Base-by-base conservation (phyloP, 169 alveolate genomes). In the Eimeria tenella region DNA sequence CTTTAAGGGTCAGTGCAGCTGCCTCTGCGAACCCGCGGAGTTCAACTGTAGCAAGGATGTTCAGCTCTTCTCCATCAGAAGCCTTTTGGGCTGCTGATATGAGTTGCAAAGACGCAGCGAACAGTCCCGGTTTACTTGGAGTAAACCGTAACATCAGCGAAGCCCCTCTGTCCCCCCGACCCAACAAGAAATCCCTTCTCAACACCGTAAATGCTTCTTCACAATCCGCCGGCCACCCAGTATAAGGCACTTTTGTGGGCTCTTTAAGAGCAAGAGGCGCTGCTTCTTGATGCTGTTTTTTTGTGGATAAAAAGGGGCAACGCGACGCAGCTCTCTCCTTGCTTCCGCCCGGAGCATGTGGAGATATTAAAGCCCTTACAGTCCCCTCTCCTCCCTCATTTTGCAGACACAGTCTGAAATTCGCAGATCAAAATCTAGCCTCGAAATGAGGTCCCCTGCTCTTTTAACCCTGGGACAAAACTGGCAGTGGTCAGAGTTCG, bases 11-110 rank as follows among this genome's bases (percentile, higher is more conserved):
- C 60, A 82, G 42, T 0, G 90, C 90, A 60, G 77, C 90, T 15
- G 77, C 90, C 56, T 82, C 90, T 5, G 90, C 90, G 7, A 25
- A 19, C 68, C 90, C 90, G 4, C 60, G 65, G 25, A 82, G 90
- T 42, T 60, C 90, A 11, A 82, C 77, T 4, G 25, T 4, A 4
- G 77, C 90, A 13, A 82, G 75, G 13, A 13, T 25, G 17, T 52
- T 5, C 5, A 60, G n/a, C n/a, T 17, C 42, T 3, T 8, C 75
- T 19, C 15, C 60, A 23, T 58, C 8, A 10, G 88, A 5, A 15
- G 70, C 17, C 8, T 23, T 6, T 23, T 15, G 31, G 11, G 52
- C 77, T 5, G 77, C 58, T 4, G 75, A 31, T 4, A 60, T 19
- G 5, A 82, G 90, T 58, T 58, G 60, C 58, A 82, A 31, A 60